phyloP scores from a whole-genome alignment of 345 rosid species.

The Xanthoceras sorbifolium region DNA sequence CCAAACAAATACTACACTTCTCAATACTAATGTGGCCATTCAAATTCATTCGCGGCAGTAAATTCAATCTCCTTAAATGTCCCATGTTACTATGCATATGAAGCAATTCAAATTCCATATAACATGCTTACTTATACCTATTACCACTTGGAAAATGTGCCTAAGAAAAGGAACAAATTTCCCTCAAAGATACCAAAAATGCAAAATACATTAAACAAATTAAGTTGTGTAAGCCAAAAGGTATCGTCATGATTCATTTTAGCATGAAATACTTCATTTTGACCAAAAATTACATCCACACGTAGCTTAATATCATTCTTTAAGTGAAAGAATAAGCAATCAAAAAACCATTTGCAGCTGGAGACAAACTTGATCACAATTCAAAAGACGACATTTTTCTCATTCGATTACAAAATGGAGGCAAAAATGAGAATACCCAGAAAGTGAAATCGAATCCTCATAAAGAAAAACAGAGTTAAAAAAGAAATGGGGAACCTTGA shows the following conservation, averaged over 20 bases:
- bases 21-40: not conserved
- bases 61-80: not conserved
- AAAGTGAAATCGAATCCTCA: not conserved
- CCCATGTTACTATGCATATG: not conserved
- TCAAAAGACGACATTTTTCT: not conserved
- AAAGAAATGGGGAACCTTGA: conserved; percentile 34
- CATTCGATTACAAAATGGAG: not conserved
- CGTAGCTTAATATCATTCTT: not conserved
- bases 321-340: not conserved
- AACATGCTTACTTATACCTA: too few relatives aligned
- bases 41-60: not conserved
- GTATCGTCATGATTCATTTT: not conserved
- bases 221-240: not conserved
- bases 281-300: not conserved
- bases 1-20: not conserved
- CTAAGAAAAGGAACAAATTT: not conserved
- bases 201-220: not conserved
- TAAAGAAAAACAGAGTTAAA: conserved; percentile 8
- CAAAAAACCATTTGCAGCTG: too few relatives aligned
- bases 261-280: too few relatives aligned
- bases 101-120: not conserved
- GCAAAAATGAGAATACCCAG: not conserved
- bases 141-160: not conserved
- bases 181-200: not conserved
- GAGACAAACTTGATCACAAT: not conserved